Conservation (phyloP, 2,329 filamentous ascomycete genomes). For the Xylariaceae sp. region DNA sequence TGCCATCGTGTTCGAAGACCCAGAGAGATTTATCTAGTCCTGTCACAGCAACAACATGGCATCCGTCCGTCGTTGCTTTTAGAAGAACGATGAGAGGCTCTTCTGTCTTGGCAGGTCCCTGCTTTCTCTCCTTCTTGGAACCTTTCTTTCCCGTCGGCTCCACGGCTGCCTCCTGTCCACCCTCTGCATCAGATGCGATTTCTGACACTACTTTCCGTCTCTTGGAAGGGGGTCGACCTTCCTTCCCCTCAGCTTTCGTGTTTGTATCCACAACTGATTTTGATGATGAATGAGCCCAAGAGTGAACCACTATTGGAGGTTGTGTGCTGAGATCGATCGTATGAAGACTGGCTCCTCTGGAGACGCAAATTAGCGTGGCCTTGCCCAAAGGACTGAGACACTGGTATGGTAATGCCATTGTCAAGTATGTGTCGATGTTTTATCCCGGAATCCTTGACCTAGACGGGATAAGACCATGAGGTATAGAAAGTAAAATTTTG, state of each 20-base stretch:
- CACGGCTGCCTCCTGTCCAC: background rate
- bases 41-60: conserved; percentile 72
- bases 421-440: no score
- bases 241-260: conserved; percentile 7
- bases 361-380: conserved; percentile 59
- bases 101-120: conserved; percentile 33
- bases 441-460: no score
- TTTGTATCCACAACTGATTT: conserved; percentile 10
- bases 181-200: conserved; percentile 7
- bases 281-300: conserved; percentile 25
- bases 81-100: conserved; percentile 67
- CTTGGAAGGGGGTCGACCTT: conserved; percentile 18
- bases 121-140: background rate
- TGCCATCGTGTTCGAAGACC: conserved; percentile 66
- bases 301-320: conserved; percentile 20
- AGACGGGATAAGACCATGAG: no score
- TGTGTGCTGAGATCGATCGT: conserved; percentile 50
- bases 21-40: conserved; percentile 89
- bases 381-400: conserved; percentile 51
- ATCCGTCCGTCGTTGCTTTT: conserved; percentile 57
- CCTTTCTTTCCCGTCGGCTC: background rate
- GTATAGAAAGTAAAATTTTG: no score
- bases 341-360: conserved; percentile 68
- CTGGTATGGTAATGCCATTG: conserved; percentile 55
- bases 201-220: conserved; percentile 20